Percentiles rank a stretch among this genome's conserved stretches.
Conservation (phyloP, 805 yeast genomes). For the Myxozyma monticola region DNA sequence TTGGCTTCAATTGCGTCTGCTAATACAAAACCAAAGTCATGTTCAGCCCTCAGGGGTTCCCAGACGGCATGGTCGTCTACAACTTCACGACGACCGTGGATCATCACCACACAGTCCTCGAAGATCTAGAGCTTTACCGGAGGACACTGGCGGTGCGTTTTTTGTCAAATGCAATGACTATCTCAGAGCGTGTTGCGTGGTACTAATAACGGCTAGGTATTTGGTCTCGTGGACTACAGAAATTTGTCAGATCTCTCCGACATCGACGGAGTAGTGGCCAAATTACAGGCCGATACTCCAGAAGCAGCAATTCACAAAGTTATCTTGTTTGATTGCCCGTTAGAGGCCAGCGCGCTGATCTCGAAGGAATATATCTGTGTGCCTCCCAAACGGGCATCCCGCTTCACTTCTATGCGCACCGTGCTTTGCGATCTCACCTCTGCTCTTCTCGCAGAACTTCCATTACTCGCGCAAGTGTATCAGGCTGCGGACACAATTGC, state of each 20-base stretch:
- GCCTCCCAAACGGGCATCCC: conserved; percentile 36
- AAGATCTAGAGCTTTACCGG: conserved; percentile 88
- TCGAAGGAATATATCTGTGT: conserved; percentile 21
- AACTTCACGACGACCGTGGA: conserved; percentile 53
- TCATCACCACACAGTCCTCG: conserved; percentile 63
- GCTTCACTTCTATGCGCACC: conserved; percentile 52
- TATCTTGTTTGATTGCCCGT: conserved; percentile 54
- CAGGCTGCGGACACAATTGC: conserved; percentile 30
- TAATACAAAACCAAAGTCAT: conserved; percentile 33
- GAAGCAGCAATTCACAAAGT: conserved; percentile 55
- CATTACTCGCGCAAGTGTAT: conserved; percentile 51
- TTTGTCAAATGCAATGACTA: not conserved
- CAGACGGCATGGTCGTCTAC: conserved; percentile 70
- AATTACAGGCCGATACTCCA: conserved; percentile 51
- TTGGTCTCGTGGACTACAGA: conserved; percentile 47
- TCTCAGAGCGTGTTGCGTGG: no score
- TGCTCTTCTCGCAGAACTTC: conserved; percentile 61
- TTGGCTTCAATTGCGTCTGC: not conserved
- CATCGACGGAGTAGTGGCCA: conserved; percentile 38
- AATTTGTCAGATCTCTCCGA: conserved; percentile 33
- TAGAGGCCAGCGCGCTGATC: conserved; percentile 17
- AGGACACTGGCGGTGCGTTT: conserved; percentile 60
- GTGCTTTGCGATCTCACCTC: conserved; percentile 59
- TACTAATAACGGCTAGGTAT: conserved; percentile 36
- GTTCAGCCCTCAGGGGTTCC: conserved; percentile 84